Evolutionary conservation across 345 rosid genomes (phyloP).

Genomic region (Draba incana): DNA sequence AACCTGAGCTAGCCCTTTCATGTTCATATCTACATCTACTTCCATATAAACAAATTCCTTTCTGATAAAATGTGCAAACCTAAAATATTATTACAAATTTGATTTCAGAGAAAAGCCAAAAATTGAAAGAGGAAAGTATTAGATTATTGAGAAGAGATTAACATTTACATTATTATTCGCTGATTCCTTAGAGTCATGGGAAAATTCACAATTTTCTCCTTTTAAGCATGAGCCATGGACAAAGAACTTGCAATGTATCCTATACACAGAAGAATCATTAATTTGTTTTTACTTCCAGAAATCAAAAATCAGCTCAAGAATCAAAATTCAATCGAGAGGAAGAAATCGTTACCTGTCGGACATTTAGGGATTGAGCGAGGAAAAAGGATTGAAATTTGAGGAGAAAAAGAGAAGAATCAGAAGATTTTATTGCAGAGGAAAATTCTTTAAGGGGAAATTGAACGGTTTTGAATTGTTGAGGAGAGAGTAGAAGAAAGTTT

Average conservation of each 20-base stretch:
- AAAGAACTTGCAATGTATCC: constrained; percentile 85
- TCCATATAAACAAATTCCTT: constrained; percentile 80
- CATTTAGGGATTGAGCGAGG: constrained; percentile 33
- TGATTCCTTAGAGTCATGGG: constrained; percentile 77
- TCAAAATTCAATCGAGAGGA: constrained; percentile 1
- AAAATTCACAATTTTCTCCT: constrained; percentile 91
- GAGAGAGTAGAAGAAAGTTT: background rate
- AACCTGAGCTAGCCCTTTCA: constrained; percentile 44
- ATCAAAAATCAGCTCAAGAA: background rate
- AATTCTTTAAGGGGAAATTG: background rate
- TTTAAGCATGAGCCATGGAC: constrained; percentile 91
- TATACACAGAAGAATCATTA: background rate
- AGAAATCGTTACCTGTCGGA: constrained; percentile 36
- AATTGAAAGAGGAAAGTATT: background rate
- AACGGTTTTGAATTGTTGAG: constrained; percentile 32
- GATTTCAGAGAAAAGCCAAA: background rate
- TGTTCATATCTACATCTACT: constrained; percentile 90
- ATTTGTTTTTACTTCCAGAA: background rate
- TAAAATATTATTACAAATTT: constrained; percentile 32
- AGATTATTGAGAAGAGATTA: background rate
- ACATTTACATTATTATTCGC: constrained; percentile 27
- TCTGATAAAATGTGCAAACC: constrained; percentile 94
- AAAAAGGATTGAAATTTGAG: constrained; percentile 10
- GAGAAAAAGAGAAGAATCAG: constrained; percentile 21
- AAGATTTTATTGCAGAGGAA: constrained; percentile 26